Evolutionary conservation across 78 protist species (phyloP), one percentile per base, ranked within the genome.

Genomic region (Dictyostelium intermedium): DNA sequence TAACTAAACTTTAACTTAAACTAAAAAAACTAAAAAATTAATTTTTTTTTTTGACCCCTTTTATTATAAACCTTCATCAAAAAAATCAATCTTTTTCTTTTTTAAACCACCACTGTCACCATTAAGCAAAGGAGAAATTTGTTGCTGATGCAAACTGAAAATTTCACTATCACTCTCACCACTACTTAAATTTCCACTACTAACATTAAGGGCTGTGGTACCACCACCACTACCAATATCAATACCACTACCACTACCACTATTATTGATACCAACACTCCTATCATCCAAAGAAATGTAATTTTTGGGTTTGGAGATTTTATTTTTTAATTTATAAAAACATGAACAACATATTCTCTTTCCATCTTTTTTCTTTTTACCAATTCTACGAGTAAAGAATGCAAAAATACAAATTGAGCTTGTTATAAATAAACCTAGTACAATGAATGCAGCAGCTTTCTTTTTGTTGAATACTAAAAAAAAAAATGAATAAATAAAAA

Each of bases 351-450:
- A 56, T 20, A 56, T 56, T 56, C 66, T 23, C 9, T 66, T 66
- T 27, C 74, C 79, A 34, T 72, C 45, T 72, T 72, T 72, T 30
- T 34, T 30, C 35, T 34, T 72, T 34, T 72, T 72, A 18, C 79
- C 79, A n/a, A 77, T 77, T 8, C 60, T 77, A 18, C 35, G 23
- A 23, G 92, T 86, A 27, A 27, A 43, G 43, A 80, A 76, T n/a
- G 84, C 83, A 56, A 86, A 86, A 35, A 76, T n/a, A 76, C 83
- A 86, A 39, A 86, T 86, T 13, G 72, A 30, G 8, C 60, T 34
- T n/a, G 92, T 86, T 18, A 76, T 47, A 14, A 86, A 13, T 20
- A 56, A 18, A 13, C 83, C 50, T 0, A 86, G 4, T 35, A 2
- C 14, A 53, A 66, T 43, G 23, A 34, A 80, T 7, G 78, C 56